Evolutionary conservation across 116 monocot species (phyloP).

Genomic region (Papilionanthe hybrid): DNA sequence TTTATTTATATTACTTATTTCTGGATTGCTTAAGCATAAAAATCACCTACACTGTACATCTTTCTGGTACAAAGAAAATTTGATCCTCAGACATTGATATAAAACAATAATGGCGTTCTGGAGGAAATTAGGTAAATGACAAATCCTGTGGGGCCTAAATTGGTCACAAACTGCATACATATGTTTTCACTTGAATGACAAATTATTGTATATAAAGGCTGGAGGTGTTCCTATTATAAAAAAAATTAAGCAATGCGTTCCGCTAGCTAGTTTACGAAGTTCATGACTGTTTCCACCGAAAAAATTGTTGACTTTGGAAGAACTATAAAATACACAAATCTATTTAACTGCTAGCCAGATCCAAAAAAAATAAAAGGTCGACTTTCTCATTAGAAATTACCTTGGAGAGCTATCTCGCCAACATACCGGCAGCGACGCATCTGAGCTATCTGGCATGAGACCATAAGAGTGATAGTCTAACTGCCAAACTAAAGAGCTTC

Average conservation of each 20-base stretch:
- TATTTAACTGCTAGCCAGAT: neutral
- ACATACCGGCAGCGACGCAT: constrained; percentile 60
- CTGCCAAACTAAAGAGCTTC: constrained; percentile 29
- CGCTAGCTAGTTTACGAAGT: neutral
- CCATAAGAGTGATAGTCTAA: constrained; percentile 27
- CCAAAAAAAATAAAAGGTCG: neutral
- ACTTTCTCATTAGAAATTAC: constrained; percentile 9
- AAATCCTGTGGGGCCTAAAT: too few species aligned
- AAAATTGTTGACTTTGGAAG: neutral
- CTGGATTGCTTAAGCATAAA: too few species aligned
- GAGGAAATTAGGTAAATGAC: too few species aligned
- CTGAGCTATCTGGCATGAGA: constrained; percentile 59
- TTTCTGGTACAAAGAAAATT: too few species aligned
- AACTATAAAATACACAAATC: neutral
- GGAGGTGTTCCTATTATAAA: neutral
- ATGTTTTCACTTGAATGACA: too few species aligned
- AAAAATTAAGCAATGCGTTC: neutral
- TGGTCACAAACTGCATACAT: too few species aligned
- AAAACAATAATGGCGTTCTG: too few species aligned
- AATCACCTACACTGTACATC: too few species aligned
- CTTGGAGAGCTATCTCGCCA: constrained; percentile 37
- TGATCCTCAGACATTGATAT: too few species aligned
- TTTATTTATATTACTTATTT: too few species aligned
- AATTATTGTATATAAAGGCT: neutral
- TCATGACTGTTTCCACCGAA: neutral